Evolutionary conservation across 2,329 filamentous ascomycete species (phyloP).

Genomic region (Scedosporium aurantiacum): DNA sequence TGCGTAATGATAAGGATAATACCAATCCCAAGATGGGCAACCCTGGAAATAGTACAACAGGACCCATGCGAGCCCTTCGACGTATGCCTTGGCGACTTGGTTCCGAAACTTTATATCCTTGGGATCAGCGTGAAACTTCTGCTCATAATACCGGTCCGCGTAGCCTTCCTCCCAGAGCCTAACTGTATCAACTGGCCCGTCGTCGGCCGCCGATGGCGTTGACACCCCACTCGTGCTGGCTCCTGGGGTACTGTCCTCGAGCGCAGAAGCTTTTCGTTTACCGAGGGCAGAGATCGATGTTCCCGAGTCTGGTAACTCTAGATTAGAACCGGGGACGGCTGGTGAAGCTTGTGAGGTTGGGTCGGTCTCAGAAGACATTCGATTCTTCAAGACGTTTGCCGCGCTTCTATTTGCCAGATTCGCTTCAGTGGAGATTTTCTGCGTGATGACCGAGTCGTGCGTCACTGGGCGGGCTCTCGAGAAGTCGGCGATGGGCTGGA

Average conservation of each 20-base stretch:
- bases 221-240: slow-evolving; percentile 27
- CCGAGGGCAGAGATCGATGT: slow-evolving; percentile 30
- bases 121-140: slow-evolving; percentile 81
- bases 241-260: slow-evolving; percentile 51
- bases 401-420: slow-evolving; percentile 89
- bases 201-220: slow-evolving; percentile 34
- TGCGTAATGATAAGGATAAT: slow-evolving; percentile 96
- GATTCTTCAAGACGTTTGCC: slow-evolving; percentile 74
- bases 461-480: slow-evolving; percentile 53
- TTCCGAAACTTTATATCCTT: slow-evolving; percentile 78
- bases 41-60: slow-evolving; percentile 96
- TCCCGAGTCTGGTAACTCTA: not conserved
- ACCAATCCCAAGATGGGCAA: slow-evolving; percentile 98
- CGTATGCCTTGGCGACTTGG: slow-evolving; percentile 81
- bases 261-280: slow-evolving; percentile 67
- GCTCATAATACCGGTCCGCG: slow-evolving; percentile 88
- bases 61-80: slow-evolving; percentile 91
- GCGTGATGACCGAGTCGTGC: slow-evolving; percentile 80
- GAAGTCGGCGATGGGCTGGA: slow-evolving; percentile 35
- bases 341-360: not conserved
- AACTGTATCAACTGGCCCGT: slow-evolving; percentile 67
- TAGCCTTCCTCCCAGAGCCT: slow-evolving; percentile 94
- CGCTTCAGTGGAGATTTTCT: slow-evolving; percentile 52
- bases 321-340: not conserved
- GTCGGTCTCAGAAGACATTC: slow-evolving; percentile 31